phyloP scores from a whole-genome alignment of 1,284 basidiomycete species.

The Microbotryum intermedium region DNA sequence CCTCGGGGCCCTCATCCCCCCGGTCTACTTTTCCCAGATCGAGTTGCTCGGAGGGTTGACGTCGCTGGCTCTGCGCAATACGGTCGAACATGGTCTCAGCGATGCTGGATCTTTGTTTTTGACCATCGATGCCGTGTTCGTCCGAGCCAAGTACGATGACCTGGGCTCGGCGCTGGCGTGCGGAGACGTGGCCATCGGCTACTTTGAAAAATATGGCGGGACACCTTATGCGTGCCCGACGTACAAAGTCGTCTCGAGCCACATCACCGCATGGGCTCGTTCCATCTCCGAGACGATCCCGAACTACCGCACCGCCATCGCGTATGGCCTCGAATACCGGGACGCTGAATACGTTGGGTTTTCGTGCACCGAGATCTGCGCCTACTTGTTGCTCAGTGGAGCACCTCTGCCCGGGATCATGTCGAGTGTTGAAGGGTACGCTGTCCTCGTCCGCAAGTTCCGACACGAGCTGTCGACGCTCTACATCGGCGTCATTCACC shows the following conservation, averaged over 20 bases:
- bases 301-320: slow-evolving; percentile 9
- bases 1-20: slow-evolving; percentile 23
- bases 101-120: slow-evolving; percentile 22
- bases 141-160: slow-evolving; percentile 8
- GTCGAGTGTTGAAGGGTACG: slow-evolving; percentile 23
- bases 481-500: slow-evolving; percentile 16
- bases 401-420: slow-evolving; percentile 9
- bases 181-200: slow-evolving; percentile 17
- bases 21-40: slow-evolving; percentile 27
- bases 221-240: slow-evolving; percentile 24
- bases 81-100: slow-evolving; percentile 16
- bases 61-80: slow-evolving; percentile 9
- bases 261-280: slow-evolving; percentile 16
- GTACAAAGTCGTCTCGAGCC: slow-evolving; percentile 25
- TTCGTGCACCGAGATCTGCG: slow-evolving; percentile 17
- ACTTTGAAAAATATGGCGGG: slow-evolving; percentile 18
- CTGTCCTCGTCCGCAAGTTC: slow-evolving; percentile 26
- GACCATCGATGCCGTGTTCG: slow-evolving; percentile 22
- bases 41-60: slow-evolving; percentile 23
- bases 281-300: slow-evolving; percentile 10
- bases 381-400: slow-evolving; percentile 8
- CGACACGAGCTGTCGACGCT: slow-evolving; percentile 23
- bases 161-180: slow-evolving; percentile 5
- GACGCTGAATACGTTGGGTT: slow-evolving; percentile 27
- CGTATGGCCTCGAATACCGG: slow-evolving; percentile 21